These are phyloP conservation scores for Aspergillus eucalypticola DNA, from an alignment of 2,329 filamentous ascomycete genomes.

Conservation along the genomic window DNA sequence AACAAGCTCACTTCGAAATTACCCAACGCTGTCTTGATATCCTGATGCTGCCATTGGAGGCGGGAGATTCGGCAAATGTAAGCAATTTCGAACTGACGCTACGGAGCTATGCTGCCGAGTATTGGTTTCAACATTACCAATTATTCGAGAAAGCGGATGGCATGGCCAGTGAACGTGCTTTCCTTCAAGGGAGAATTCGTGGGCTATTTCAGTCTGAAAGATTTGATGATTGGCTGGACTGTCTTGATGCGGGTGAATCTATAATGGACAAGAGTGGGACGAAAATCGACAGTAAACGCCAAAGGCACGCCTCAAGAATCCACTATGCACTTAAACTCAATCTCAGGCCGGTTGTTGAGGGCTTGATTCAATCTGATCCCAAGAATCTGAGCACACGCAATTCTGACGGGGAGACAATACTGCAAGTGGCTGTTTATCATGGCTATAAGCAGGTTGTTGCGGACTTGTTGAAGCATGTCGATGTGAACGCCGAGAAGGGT, in stretches of 20 bases:
- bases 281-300: not conserved
- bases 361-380: not conserved
- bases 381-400: not conserved
- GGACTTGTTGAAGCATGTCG: not conserved
- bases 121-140: not conserved
- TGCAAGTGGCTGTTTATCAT: not conserved
- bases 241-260: not conserved
- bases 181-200: not conserved
- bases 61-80: not conserved
- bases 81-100: not conserved
- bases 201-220: not conserved
- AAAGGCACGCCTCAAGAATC: not conserved
- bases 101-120: not conserved
- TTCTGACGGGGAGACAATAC: not conserved
- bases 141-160: not conserved
- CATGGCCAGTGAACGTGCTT: not conserved
- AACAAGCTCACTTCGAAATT: not conserved
- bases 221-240: not conserved
- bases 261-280: not conserved
- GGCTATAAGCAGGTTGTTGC: not conserved
- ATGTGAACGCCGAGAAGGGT: not conserved
- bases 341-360: not conserved
- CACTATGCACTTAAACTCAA: not conserved
- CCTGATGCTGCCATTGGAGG: not conserved
- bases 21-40: not conserved